Evolutionary conservation across 352 stramenopile genomes (phyloP).

Genomic region (Phytophthora rubi): DNA sequence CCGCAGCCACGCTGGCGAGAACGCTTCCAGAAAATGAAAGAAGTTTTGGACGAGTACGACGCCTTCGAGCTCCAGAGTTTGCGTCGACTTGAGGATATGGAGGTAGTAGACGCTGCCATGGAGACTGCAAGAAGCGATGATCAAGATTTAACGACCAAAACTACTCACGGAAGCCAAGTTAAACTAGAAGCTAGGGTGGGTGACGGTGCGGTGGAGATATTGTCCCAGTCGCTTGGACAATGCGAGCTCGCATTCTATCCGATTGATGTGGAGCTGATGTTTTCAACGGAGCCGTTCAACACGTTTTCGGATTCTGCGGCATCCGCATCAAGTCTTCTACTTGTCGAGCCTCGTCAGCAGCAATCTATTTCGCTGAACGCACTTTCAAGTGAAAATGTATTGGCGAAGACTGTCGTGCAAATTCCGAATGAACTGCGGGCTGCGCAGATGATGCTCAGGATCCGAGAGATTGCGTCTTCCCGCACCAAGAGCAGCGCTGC

Average conservation of each 20-base stretch:
- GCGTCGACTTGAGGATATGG: constrained; percentile 20
- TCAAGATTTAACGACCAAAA: not conserved
- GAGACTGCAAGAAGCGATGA: not conserved
- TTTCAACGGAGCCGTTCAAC: constrained; percentile 68
- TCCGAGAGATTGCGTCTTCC: constrained; percentile 37
- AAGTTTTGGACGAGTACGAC: constrained; percentile 58
- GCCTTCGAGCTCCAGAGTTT: constrained; percentile 33
- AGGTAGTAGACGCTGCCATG: constrained; percentile 14
- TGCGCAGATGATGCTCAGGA: constrained; percentile 58
- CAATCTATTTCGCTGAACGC: constrained; percentile 36
- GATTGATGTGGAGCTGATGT: constrained; percentile 76
- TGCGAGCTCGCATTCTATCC: constrained; percentile 64
- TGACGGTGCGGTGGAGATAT: constrained; percentile 34
- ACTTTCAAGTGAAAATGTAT: constrained; percentile 1
- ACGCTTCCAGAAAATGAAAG: constrained; percentile 49
- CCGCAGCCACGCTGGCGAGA: constrained; percentile 52
- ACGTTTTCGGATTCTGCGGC: constrained; percentile 44
- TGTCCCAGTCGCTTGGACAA: constrained; percentile 37
- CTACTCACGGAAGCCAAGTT: constrained; percentile 15
- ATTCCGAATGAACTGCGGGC: constrained; percentile 40
- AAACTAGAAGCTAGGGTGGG: constrained; percentile 43
- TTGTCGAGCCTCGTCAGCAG: constrained; percentile 54
- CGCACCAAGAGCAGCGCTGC: constrained; percentile 34
- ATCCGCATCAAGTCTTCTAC: constrained; percentile 45
- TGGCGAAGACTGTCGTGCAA: constrained; percentile 26